Evolutionary conservation across 768 basidiomycete genomes (phyloP), one percentile per base, ranked within the genome.

Genomic region (Pulveroboletus sp.): DNA sequence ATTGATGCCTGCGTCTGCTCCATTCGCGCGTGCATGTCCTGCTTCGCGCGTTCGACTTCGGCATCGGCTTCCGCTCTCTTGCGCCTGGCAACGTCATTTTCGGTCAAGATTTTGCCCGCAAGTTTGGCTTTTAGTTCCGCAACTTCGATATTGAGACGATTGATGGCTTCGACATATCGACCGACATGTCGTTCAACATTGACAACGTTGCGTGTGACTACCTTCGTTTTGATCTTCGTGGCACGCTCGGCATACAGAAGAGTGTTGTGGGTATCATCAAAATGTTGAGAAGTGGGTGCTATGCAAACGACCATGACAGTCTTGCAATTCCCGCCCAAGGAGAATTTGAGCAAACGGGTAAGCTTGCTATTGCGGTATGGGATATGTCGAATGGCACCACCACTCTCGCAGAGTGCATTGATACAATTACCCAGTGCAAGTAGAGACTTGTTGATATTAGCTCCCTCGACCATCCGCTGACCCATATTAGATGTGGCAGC

Each of bases 221-320:
- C 93, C 67, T 92, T 95, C 15, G 95, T 98, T 75, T 94, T 94
- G 71, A 99, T 97, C 74, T 93, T 92, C 51, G 96, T 96, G 26
- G 96, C 95, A 40, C 94, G 87, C 60, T 99, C 94, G 21, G 96
- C 96, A 68, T 98, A 99, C 53, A 96, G 76, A 42, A 99, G 84
- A 2, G 96, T 98, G 66, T 99, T 99, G 66, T 96, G 93, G 30
- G 96, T 98, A 67, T 99, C 96, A 63, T 98, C 96, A 66, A 97
- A 96, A 71, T 99, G 93, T 33, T 80, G 80, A 33, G 93, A 93
- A 5, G 93, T 93, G 2, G 96, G 96, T 1, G 93, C 93, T 41
- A 99, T 77, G 66, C 96, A 98, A 54, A 98, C 95, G 56, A 97
- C 92, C 96, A 98, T 99, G 64, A 96, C 93, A 1, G 96, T 99